These are phyloP conservation scores for Fusarium xylarioides DNA, from an alignment of 2,329 filamentous ascomycete genomes.

Conservation along the genomic window DNA sequence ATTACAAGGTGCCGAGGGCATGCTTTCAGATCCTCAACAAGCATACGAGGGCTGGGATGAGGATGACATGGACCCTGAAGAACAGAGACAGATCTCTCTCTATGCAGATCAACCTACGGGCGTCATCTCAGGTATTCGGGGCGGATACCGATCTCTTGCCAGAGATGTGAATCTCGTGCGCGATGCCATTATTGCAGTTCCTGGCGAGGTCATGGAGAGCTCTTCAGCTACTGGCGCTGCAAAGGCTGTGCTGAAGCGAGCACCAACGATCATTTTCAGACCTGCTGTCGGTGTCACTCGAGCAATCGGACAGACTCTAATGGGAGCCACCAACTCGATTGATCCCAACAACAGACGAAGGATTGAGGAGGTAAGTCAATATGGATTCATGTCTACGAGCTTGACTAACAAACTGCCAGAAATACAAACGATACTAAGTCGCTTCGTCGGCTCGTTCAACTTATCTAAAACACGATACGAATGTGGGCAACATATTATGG, in stretches of 20 bases:
- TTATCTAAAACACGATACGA: constrained; percentile 3
- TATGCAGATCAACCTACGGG: constrained; percentile 95
- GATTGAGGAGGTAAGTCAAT: constrained; percentile 84
- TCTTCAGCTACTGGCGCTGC: constrained; percentile 82
- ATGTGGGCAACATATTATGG: constrained; percentile 12
- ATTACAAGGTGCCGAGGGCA: constrained; percentile 85
- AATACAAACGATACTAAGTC: constrained; percentile 58
- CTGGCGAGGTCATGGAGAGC: constrained; percentile 89
- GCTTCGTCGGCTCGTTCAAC: not conserved
- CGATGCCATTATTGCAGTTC: constrained; percentile 94
- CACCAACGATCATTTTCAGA: constrained; percentile 91
- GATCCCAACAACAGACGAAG: constrained; percentile 83
- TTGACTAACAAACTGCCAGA: constrained; percentile 46
- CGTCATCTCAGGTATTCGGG: constrained; percentile 84
- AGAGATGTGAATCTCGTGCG: constrained; percentile 86
- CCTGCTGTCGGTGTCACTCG: constrained; percentile 92
- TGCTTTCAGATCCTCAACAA: constrained; percentile 65
- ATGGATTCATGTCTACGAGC: not conserved
- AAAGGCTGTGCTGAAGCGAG: constrained; percentile 78
- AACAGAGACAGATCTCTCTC: constrained; percentile 82
- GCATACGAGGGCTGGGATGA: constrained; percentile 61
- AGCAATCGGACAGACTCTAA: constrained; percentile 85
- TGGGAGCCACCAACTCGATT: constrained; percentile 91
- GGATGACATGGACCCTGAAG: constrained; percentile 71
- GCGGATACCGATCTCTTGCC: constrained; percentile 83